Evolutionary conservation across 768 basidiomycete species (phyloP), one percentile per base, ranked within the genome.

Genomic region (Porphyrellus cyaneotinctus): DNA sequence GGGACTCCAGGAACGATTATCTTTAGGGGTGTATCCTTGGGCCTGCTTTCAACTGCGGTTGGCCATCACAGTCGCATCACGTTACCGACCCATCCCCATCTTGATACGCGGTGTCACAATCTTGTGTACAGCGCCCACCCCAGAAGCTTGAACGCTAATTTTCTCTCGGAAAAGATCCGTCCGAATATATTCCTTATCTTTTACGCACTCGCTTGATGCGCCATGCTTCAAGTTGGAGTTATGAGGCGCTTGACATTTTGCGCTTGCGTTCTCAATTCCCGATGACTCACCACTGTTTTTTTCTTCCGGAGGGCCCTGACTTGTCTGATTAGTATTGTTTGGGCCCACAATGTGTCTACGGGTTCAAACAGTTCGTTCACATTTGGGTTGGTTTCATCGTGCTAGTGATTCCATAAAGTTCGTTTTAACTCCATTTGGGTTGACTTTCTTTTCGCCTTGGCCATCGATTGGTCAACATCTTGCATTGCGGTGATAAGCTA

Each of bases 151-250:
- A 3, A 20, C 1, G 11, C 6, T 33, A 6, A 5, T 17, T 22
- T 43, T 42, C 35, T 13, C 22, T 49, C 61, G 66, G 64, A 61
- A 59, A 43, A 66, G 63, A 63, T 65, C 64, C 64, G 64, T 46
- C 65, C 65, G 60, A 24, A 9, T 43, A 18, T 47, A 31, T 52
- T 55, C 43, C 51, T 28, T 26, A 36, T 51, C 30, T 22, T 35
- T 51, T 51, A 23, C 22, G 24, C 45, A 23, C 22, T 49, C 36
- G 22, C n/a, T 17, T 32, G 47, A 31, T 28, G 24, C 32, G 37
- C 26, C 41, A 28, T 28, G 26, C 5, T 33, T 15, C n/a, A n/a
- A n/a, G n/a, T 38, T 47, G 1, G 26, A 35, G 24, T 30, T 23
- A 42, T 28, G 38, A 22, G 32, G 46, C 8, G 12, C 26, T 28